These are phyloP conservation scores for Tuber aestivum DNA, from an alignment of 495 filamentous ascomycete species.

Conservation along the genomic window DNA sequence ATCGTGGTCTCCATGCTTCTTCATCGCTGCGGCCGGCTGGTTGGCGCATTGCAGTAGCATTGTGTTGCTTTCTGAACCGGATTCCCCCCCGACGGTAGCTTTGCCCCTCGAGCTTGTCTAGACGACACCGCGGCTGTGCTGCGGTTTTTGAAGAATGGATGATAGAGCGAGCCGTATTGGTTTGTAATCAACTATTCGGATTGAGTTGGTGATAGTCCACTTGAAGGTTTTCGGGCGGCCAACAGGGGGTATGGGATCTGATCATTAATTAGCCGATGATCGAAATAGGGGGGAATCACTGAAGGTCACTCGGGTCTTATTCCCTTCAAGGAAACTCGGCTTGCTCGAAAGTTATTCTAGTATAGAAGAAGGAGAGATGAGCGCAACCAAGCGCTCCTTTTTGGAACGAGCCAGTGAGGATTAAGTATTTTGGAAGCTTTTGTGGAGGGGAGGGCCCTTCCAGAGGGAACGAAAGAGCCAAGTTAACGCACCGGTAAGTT, in stretches of 20 bases:
- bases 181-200: not conserved
- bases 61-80: not conserved
- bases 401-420: not conserved
- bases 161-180: not conserved
- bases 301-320: not conserved
- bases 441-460: not conserved
- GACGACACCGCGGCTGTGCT: not conserved
- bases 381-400: not conserved
- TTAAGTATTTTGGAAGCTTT: not conserved
- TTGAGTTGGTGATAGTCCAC: not conserved
- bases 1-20: not conserved
- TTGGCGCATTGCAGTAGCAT: not conserved
- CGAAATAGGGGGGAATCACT: not conserved
- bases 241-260: not conserved
- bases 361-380: not conserved
- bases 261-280: not conserved
- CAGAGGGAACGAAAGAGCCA: not conserved
- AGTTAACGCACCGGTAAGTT: not conserved
- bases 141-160: not conserved
- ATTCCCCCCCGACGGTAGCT: not conserved
- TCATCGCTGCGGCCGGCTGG: not conserved
- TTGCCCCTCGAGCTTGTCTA: not conserved
- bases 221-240: not conserved
- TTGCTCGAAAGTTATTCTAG: not conserved
- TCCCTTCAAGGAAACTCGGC: not conserved